Percentiles rank a stretch among this genome's conserved stretches.
These are phyloP conservation scores for Acacia acuminata DNA, from an alignment of 306 rosid genomes.

Conservation along the genomic window DNA sequence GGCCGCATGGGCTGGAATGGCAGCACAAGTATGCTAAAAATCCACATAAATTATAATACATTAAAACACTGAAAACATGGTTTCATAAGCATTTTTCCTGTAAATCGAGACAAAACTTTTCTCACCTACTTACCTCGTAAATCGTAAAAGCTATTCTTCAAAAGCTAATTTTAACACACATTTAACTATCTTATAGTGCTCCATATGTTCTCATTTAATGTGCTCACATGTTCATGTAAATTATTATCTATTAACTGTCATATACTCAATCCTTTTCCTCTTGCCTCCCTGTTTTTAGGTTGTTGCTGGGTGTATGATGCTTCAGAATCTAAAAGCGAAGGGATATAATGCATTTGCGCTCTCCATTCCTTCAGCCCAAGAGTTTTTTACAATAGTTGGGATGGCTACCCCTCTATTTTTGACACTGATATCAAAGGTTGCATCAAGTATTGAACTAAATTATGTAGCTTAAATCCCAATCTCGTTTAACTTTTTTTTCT, in stretches of 20 bases:
- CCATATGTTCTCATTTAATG: conserved; percentile 11
- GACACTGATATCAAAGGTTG: conserved; percentile 85
- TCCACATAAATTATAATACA: conserved; percentile 22
- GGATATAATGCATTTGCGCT: conserved; percentile 73
- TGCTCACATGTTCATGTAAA: neutral
- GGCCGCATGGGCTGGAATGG: conserved; percentile 54
- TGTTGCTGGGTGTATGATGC: conserved; percentile 86
- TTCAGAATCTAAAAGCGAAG: conserved; percentile 64
- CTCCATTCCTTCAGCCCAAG: conserved; percentile 71
- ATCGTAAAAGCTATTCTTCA: too few species aligned
- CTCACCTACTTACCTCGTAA: too few species aligned
- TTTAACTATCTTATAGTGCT: conserved; percentile 3
- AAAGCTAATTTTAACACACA: too few species aligned
- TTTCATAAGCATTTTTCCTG: too few species aligned
- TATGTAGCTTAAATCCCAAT: conserved; percentile 4
- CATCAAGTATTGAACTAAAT: conserved; percentile 20
- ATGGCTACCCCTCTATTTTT: conserved; percentile 84
- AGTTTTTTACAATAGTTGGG: conserved; percentile 54
- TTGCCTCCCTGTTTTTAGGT: conserved; percentile 50
- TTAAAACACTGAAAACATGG: too few species aligned
- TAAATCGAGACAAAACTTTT: too few species aligned
- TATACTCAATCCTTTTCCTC: neutral
- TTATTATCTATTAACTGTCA: neutral
- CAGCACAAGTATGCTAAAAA: conserved; percentile 43
- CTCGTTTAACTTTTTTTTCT: conserved; percentile 9